Percentiles rank a stretch among this genome's conserved stretches.
Evolutionary conservation across 176 grass and related monocot genomes (phyloP).

Genomic region (Avena insularis): DNA sequence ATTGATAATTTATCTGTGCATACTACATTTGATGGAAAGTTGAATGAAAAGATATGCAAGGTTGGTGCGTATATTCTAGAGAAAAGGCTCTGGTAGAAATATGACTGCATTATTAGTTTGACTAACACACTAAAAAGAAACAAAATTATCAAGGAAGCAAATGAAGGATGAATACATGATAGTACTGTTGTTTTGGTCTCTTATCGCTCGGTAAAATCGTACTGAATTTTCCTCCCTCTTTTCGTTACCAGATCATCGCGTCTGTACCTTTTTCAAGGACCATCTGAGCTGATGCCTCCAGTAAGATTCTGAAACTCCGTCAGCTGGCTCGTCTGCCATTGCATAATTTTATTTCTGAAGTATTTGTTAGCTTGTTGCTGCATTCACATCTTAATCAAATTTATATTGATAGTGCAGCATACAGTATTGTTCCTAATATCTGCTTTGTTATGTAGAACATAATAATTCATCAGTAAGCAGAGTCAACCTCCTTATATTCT

Average conservation of each 20-base stretch:
- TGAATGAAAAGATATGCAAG: background rate
- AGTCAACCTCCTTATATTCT: slow-evolving; percentile 18
- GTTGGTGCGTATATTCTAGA: background rate
- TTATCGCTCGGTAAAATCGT: slow-evolving; percentile 20
- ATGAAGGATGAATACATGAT: slow-evolving; percentile 21
- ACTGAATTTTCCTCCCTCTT: slow-evolving; percentile 32
- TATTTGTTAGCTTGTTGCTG: slow-evolving; percentile 12
- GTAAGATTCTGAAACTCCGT: slow-evolving; percentile 62
- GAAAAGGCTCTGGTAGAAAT: background rate
- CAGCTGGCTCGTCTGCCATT: background rate
- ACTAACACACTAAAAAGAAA: background rate
- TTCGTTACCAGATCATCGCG: slow-evolving; percentile 69
- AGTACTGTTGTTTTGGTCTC: background rate
- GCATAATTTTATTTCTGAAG: slow-evolving; percentile 25
- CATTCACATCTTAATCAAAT: background rate
- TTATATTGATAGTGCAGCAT: slow-evolving; percentile 2
- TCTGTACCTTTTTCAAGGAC: slow-evolving; percentile 94
- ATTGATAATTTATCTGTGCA: slow-evolving; percentile 5
- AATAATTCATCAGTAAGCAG: background rate
- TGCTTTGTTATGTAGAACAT: slow-evolving; percentile 12
- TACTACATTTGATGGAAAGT: slow-evolving; percentile 20
- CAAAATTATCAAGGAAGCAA: background rate
- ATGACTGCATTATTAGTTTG: background rate
- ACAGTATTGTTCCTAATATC: slow-evolving; percentile 22
- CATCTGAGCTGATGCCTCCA: slow-evolving; percentile 89